Percentiles rank a stretch among this genome's conserved stretches.
Conservation (phyloP, 2,329 filamentous ascomycete species). For the Paraphaeosphaeria minitans region DNA sequence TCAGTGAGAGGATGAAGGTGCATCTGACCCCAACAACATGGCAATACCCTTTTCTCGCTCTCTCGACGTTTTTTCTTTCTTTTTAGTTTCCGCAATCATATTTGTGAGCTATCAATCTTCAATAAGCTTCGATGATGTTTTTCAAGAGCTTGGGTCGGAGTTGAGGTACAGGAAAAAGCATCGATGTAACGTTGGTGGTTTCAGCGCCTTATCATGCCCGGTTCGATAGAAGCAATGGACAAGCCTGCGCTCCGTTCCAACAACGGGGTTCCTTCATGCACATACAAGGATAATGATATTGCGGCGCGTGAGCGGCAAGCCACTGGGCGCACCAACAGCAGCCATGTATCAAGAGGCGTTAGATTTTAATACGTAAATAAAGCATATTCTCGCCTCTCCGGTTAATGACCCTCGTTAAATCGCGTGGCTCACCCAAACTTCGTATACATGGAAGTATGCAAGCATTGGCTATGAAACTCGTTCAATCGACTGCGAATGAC, state of each 20-base stretch:
- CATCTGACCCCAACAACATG: not conserved
- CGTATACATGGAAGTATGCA: not conserved
- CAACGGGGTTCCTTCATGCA: not conserved
- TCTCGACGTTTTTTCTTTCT: too few relatives aligned
- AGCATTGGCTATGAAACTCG: not conserved
- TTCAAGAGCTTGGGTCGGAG: not conserved
- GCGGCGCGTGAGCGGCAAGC: not conserved
- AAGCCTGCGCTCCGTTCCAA: not conserved
- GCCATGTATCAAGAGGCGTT: not conserved
- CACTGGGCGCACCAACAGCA: not conserved
- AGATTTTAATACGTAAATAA: not conserved
- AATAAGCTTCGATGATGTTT: not conserved
- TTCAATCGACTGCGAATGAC: not conserved
- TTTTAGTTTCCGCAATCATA: too few relatives aligned
- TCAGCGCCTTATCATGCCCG: not conserved
- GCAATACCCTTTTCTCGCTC: not conserved
- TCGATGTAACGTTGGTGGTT: not conserved
- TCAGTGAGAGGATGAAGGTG: not conserved
- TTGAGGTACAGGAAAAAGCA: not conserved
- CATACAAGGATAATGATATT: not conserved
- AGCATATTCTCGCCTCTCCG: not conserved
- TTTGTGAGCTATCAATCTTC: too few relatives aligned
- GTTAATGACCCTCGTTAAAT: not conserved
- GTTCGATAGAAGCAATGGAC: not conserved
- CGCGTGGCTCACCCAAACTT: not conserved